These are phyloP conservation scores for Verticillium albo-atrum DNA, from an alignment of 2,329 filamentous ascomycete species.

Conservation along the genomic window DNA sequence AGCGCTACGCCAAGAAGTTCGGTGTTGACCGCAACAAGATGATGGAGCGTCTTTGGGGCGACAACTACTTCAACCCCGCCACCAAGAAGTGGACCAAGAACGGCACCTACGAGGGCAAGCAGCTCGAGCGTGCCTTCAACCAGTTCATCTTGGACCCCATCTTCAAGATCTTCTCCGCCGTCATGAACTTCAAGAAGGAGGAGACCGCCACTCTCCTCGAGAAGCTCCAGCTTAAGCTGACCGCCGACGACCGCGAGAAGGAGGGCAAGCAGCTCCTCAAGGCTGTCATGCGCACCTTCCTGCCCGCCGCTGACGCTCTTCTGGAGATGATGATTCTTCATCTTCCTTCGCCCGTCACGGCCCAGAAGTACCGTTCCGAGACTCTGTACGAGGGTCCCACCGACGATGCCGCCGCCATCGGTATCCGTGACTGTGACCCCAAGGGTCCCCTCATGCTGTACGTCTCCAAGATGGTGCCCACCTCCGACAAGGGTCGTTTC, in stretches of 20 bases:
- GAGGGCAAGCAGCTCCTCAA: conserved; percentile 98
- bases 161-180: conserved; percentile 94
- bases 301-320: conserved; percentile 95
- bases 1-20: conserved; percentile 98
- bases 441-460: conserved; percentile 99
- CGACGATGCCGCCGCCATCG: conserved; percentile 89
- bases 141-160: conserved; percentile 99
- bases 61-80: conserved; percentile 99
- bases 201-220: conserved; percentile 77
- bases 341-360: conserved; percentile 90
- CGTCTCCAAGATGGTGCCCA: conserved; percentile 99
- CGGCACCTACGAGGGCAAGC: conserved; percentile 77
- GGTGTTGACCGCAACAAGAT: conserved; percentile 99
- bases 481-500: conserved; percentile 99
- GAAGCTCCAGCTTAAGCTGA: conserved; percentile 95
- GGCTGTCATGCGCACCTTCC: conserved; percentile 97
- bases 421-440: conserved; percentile 97
- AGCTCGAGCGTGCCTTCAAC: conserved; percentile 97
- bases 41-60: conserved; percentile 99
- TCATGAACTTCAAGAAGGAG: conserved; percentile 99
- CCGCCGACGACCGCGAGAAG: conserved; percentile 79
- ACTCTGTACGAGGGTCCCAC: conserved; percentile 96
- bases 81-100: conserved; percentile 99
- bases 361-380: conserved; percentile 97
- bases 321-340: conserved; percentile 99